Conservation (phyloP, 495 filamentous ascomycete species). For the Penicillium canescens region DNA sequence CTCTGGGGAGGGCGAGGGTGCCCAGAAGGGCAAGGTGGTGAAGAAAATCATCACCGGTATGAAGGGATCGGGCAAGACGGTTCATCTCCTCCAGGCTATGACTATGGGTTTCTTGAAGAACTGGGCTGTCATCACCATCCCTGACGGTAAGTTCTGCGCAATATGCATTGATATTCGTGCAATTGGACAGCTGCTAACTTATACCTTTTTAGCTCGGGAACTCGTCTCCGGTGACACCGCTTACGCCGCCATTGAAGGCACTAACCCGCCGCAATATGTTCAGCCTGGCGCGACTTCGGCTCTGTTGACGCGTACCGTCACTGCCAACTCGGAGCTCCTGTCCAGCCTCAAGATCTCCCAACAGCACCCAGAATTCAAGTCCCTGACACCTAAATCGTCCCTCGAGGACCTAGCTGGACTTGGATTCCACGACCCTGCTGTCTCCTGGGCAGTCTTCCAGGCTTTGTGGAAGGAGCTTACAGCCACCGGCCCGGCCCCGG, state of each 20-base stretch:
- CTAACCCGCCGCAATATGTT: constrained; percentile 62
- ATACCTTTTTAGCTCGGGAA: constrained; percentile 64
- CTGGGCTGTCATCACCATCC: constrained; percentile 87
- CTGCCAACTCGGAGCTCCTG: constrained; percentile 72
- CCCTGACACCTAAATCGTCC: constrained; percentile 57
- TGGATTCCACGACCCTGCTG: constrained; percentile 70
- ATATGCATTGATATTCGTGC: constrained; percentile 5
- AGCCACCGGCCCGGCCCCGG: constrained; percentile 49
- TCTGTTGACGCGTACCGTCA: constrained; percentile 66
- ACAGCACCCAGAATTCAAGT: constrained; percentile 58
- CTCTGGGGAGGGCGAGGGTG: constrained; percentile 36
- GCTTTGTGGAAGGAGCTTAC: constrained; percentile 79
- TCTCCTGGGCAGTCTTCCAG: constrained; percentile 79
- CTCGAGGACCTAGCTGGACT: constrained; percentile 67
- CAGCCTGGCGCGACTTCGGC: constrained; percentile 75
- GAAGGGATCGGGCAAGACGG: constrained; percentile 78
- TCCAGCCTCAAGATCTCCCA: constrained; percentile 55
- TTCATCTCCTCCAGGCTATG: constrained; percentile 82
- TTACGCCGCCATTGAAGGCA: constrained; percentile 68
- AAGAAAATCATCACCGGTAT: constrained; percentile 72
- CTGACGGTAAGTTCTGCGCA: constrained; percentile 69
- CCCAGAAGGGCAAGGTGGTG: constrained; percentile 54
- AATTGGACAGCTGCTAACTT: constrained; percentile 10
- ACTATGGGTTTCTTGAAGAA: constrained; percentile 77
- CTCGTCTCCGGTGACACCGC: constrained; percentile 74